phyloP scores from a whole-genome alignment of 768 basidiomycete species.

The Phanerochaete sordida region DNA sequence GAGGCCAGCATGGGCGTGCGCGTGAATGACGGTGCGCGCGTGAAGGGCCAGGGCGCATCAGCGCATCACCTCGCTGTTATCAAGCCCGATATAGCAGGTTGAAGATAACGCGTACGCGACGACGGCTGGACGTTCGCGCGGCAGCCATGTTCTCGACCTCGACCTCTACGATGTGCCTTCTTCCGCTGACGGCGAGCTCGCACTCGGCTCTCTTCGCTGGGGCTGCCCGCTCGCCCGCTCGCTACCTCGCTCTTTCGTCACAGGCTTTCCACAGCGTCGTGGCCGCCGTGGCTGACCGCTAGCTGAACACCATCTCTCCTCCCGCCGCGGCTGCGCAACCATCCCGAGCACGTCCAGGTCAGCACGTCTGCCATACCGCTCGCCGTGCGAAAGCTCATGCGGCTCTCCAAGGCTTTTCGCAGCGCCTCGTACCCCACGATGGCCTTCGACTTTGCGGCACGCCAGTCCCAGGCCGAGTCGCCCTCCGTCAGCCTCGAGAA shows the following conservation, averaged over 20 bases:
- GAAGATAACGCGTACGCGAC: not conserved
- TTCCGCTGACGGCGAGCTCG: not conserved
- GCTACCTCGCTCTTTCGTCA: no score
- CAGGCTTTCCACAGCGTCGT: no score
- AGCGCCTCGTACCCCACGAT: not conserved
- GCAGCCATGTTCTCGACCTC: not conserved
- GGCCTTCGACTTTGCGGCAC: constrained; percentile 18
- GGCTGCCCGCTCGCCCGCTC: not conserved
- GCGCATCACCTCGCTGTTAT: no score
- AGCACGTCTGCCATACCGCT: not conserved
- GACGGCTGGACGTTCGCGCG: not conserved
- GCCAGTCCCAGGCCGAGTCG: constrained; percentile 36
- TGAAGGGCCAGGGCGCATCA: no score
- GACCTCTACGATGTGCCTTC: not conserved
- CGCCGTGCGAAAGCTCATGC: not conserved
- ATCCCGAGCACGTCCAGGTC: no score
- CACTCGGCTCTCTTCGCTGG: not conserved
- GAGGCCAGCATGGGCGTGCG: no score
- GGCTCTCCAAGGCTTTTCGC: not conserved
- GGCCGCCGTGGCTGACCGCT: no score
- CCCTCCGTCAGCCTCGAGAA: constrained; percentile 66
- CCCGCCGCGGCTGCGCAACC: no score
- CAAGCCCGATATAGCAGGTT: not conserved
- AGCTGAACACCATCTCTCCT: no score
- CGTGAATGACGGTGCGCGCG: no score